These are phyloP conservation scores for Naganishia kalamii DNA, from an alignment of 768 basidiomycete genomes.

Conservation along the genomic window DNA sequence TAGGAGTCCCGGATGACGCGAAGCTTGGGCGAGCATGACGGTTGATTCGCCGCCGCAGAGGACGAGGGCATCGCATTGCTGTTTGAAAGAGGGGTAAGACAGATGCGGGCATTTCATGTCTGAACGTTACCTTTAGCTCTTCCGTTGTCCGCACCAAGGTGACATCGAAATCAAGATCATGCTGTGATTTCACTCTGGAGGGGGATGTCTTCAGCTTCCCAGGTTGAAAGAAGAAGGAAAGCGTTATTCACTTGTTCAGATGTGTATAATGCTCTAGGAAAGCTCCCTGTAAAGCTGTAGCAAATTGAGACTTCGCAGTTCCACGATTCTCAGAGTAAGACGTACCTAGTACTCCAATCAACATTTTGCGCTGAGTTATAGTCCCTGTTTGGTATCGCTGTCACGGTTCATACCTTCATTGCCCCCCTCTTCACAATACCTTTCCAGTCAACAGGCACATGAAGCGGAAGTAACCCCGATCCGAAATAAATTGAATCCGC, in stretches of 20 bases:
- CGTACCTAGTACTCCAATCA: slow-evolving; percentile 27
- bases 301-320: neutral
- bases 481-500: too few relatives aligned
- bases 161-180: slow-evolving; percentile 33
- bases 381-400: neutral
- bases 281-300: slow-evolving; percentile 79
- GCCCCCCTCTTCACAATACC: too few relatives aligned
- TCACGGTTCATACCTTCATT: too few relatives aligned
- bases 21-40: slow-evolving; percentile 66
- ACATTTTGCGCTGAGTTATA: neutral
- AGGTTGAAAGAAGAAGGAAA: slow-evolving; percentile 48
- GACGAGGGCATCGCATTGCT: slow-evolving; percentile 70
- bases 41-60: slow-evolving; percentile 97
- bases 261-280: slow-evolving; percentile 78
- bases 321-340: neutral
- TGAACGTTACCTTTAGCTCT: slow-evolving; percentile 53
- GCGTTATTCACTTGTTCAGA: slow-evolving; percentile 55
- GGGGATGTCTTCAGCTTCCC: neutral
- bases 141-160: slow-evolving; percentile 63
- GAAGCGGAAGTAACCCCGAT: too few relatives aligned
- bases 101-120: neutral
- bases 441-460: too few relatives aligned
- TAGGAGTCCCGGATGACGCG: slow-evolving; percentile 66
- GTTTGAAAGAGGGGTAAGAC: neutral
- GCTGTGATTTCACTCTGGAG: slow-evolving; percentile 27